phyloP scores from a whole-genome alignment of 2,329 filamentous ascomycete species.

The Thelonectria discophora region DNA sequence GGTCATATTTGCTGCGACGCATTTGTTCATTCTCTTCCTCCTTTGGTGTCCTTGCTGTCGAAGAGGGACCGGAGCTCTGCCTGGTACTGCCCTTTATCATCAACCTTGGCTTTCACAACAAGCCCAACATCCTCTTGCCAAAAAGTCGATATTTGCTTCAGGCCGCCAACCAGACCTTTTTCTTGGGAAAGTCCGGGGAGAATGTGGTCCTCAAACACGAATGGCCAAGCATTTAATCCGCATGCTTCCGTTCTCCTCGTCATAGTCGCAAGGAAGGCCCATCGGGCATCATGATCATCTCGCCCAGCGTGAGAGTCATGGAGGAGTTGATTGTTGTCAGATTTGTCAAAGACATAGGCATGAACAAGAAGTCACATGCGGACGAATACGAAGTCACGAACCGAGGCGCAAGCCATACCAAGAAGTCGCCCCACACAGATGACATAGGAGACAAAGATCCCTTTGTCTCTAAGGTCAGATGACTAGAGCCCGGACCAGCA shows the following conservation, averaged over 20 bases:
- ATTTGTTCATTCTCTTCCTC: neutral
- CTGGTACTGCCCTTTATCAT: constrained; percentile 29
- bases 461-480: no score
- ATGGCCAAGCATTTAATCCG: constrained; percentile 33
- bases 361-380: no score
- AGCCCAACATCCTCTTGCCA: constrained; percentile 21
- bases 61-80: constrained; percentile 21
- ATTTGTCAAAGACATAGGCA: no score
- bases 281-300: constrained; percentile 38
- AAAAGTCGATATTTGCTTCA: constrained; percentile 27
- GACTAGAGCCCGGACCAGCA: neutral
- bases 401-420: no score
- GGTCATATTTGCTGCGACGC: no score
- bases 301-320: constrained; percentile 40
- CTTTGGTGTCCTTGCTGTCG: neutral
- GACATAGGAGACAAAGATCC: no score
- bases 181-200: constrained; percentile 27
- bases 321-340: constrained; percentile 40
- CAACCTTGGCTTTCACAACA: constrained; percentile 26
- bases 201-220: constrained; percentile 35
- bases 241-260: constrained; percentile 19
- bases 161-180: constrained; percentile 20
- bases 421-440: no score
- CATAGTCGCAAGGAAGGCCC: constrained; percentile 27
- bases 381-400: no score